Conservation (phyloP, 2,329 filamentous ascomycete genomes). For the Lecanicillium sp. region DNA sequence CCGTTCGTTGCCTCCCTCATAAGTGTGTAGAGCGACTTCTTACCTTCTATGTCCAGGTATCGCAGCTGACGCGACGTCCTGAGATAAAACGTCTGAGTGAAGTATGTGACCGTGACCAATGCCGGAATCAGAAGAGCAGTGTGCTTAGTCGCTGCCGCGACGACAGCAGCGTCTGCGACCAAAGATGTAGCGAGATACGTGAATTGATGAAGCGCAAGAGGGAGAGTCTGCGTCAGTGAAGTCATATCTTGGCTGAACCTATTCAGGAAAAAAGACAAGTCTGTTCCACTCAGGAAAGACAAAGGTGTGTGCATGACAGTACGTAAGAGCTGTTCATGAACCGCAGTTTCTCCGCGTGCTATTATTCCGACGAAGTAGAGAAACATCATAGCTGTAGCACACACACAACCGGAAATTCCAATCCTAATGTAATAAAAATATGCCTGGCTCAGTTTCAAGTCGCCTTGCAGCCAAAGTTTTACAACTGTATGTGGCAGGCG, state of each 20-base stretch:
- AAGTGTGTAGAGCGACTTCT: background rate
- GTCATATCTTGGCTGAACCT: conserved; percentile 3
- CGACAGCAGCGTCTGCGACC: background rate
- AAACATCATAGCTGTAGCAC: no score
- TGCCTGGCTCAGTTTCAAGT: background rate
- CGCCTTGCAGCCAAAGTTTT: background rate
- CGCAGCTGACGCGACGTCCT: conserved; percentile 2
- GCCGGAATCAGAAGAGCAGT: background rate
- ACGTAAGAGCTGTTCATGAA: background rate
- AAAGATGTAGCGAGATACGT: background rate
- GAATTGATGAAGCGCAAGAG: background rate
- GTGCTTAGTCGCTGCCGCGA: background rate
- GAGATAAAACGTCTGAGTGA: background rate
- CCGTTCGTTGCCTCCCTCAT: background rate
- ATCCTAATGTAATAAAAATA: background rate
- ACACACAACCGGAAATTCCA: background rate
- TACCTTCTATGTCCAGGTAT: background rate
- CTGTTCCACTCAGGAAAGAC: background rate
- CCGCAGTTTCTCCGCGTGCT: background rate
- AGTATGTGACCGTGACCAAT: background rate
- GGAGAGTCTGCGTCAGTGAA: background rate
- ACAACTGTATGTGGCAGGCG: background rate
- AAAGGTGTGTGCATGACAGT: background rate
- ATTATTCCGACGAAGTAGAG: no score
- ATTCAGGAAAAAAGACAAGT: background rate